Conservation (phyloP, 257 asterid species). For the Lycium ferocissimum region DNA sequence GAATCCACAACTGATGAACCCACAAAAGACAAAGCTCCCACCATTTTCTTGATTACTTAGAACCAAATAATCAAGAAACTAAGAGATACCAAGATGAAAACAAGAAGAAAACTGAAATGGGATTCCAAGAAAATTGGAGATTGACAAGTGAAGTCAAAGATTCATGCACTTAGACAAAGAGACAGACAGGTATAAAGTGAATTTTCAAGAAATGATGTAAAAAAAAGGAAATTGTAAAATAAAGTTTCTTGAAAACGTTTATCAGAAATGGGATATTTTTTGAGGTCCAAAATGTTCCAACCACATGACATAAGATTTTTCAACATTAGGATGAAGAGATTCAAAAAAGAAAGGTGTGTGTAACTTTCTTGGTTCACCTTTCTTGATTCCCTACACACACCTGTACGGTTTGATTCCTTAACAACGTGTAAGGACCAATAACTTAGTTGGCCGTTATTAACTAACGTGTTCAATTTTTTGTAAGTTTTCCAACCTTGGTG, state of each 20-base stretch:
- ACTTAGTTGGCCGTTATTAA: not conserved
- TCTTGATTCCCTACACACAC: conserved; percentile 5
- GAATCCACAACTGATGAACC: conserved; percentile 62
- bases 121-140: conserved; percentile 45
- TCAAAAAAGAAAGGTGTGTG: not conserved
- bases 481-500: not conserved
- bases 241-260: conserved; percentile 27
- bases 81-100: conserved; percentile 31
- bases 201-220: conserved; percentile 18
- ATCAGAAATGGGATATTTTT: conserved; percentile 50
- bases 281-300: conserved; percentile 58
- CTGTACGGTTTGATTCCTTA: conserved; percentile 19
- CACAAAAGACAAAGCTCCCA: conserved; percentile 59
- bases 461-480: conserved; percentile 26
- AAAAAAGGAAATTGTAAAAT: not conserved
- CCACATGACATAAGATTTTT: conserved; percentile 40
- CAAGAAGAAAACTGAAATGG: too few relatives aligned
- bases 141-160: too few relatives aligned
- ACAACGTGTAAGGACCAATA: conserved; percentile 28
- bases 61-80: conserved; percentile 26
- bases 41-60: conserved; percentile 39
- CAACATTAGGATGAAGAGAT: conserved; percentile 2
- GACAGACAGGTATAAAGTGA: conserved; percentile 43
- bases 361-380: conserved; percentile 19
- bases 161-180: conserved; percentile 40